phyloP scores from a whole-genome alignment of 2,329 filamentous ascomycete species.

The Pseudogymnoascus sp. region DNA sequence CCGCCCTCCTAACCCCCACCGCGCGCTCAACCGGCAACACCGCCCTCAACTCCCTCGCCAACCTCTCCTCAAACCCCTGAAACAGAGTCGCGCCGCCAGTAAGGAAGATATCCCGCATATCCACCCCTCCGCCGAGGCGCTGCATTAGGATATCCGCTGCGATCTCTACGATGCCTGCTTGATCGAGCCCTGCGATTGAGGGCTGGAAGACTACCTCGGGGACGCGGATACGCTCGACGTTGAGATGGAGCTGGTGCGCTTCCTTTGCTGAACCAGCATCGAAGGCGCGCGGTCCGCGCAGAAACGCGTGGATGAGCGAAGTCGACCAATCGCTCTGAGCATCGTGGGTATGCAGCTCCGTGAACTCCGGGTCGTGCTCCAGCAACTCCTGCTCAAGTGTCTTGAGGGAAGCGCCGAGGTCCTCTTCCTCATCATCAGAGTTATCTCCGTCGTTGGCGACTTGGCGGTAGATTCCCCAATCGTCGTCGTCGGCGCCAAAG shows the following conservation, averaged over 20 bases:
- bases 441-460: constrained; percentile 77
- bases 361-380: constrained; percentile 78
- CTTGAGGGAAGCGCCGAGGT: constrained; percentile 66
- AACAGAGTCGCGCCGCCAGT: constrained; percentile 92
- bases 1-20: constrained; percentile 65
- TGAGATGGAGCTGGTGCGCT: constrained; percentile 84
- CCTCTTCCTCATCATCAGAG: constrained; percentile 86
- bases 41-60: constrained; percentile 63
- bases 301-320: constrained; percentile 80
- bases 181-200: constrained; percentile 83
- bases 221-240: constrained; percentile 90
- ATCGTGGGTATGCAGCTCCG: constrained; percentile 83
- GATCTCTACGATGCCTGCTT: constrained; percentile 89
- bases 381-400: constrained; percentile 77
- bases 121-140: constrained; percentile 45
- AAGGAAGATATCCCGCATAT: constrained; percentile 79
- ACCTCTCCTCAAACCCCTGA: constrained; percentile 73
- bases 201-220: constrained; percentile 92
- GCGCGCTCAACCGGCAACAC: constrained; percentile 62
- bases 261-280: constrained; percentile 73
- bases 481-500: constrained; percentile 93
- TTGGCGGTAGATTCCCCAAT: constrained; percentile 94
- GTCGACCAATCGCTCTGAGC: constrained; percentile 95
- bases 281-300: constrained; percentile 79
- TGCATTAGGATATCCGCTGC: constrained; percentile 82